Conservation (phyloP, 2,329 filamentous ascomycete genomes). For the Ascosphaera apis region DNA sequence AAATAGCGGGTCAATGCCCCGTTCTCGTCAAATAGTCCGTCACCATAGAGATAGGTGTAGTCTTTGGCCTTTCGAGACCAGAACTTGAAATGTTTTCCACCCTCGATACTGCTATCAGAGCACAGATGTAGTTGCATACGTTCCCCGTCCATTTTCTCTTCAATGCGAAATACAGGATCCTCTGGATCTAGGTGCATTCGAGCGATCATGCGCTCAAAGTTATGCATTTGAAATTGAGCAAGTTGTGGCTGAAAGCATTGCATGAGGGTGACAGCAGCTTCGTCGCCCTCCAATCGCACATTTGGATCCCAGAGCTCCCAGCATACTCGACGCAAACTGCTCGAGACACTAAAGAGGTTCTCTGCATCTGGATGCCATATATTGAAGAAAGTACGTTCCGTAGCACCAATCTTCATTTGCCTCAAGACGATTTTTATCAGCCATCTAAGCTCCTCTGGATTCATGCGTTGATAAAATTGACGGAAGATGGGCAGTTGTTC, state of each 20-base stretch:
- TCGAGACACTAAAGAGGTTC: constrained; percentile 68
- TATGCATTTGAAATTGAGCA: constrained; percentile 71
- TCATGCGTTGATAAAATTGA: constrained; percentile 75
- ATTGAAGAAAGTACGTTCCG: constrained; percentile 71
- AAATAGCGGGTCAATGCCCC: constrained; percentile 63
- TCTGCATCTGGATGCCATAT: constrained; percentile 62
- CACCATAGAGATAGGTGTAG: constrained; percentile 84
- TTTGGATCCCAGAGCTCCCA: constrained; percentile 70
- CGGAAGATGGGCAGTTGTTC: constrained; percentile 62
- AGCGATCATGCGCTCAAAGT: constrained; percentile 57
- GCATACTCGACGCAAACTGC: constrained; percentile 70
- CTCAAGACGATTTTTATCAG: constrained; percentile 79
- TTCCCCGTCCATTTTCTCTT: constrained; percentile 93
- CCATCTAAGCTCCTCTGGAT: constrained; percentile 83
- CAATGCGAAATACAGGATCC: constrained; percentile 74
- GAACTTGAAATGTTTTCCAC: constrained; percentile 56
- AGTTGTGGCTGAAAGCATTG: constrained; percentile 92
- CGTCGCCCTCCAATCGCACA: constrained; percentile 49
- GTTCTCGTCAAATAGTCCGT: constrained; percentile 47
- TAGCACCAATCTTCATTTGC: constrained; percentile 52
- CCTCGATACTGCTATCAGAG: constrained; percentile 41
- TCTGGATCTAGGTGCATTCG: constrained; percentile 42
- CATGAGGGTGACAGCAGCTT: constrained; percentile 59
- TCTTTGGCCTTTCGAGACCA: constrained; percentile 95
- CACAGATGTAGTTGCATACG: constrained; percentile 91